These are phyloP conservation scores for Thelephora terrestris DNA, from an alignment of 1,284 basidiomycete genomes.

Conservation along the genomic window DNA sequence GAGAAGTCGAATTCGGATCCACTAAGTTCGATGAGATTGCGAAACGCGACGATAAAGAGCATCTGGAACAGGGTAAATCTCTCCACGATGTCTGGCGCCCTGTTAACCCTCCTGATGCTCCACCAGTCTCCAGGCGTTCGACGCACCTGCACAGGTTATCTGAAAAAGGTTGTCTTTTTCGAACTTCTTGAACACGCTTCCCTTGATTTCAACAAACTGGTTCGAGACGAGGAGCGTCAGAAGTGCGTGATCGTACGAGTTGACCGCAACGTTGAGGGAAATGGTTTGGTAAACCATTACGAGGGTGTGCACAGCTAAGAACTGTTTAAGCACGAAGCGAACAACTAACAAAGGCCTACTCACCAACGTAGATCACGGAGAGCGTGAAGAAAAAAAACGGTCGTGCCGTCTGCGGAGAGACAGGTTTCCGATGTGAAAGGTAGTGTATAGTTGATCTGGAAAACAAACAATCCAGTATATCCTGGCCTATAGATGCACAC, in stretches of 20 bases:
- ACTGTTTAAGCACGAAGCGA: background rate
- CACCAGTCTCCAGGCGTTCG: background rate
- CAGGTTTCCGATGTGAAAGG: constrained; percentile 50
- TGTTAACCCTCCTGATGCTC: background rate
- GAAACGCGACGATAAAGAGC: constrained; percentile 85
- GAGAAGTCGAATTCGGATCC: constrained; percentile 79
- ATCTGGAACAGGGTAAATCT: constrained; percentile 91
- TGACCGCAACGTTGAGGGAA: constrained; percentile 94
- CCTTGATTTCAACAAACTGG: constrained; percentile 99
- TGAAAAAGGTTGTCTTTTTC: constrained; percentile 99
- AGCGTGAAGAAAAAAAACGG: constrained; percentile 83
- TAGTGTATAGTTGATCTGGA: constrained; percentile 83
- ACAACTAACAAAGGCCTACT: constrained; percentile 18
- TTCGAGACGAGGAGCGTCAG: constrained; percentile 93
- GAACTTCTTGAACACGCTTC: constrained; percentile 98
- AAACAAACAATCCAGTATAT: constrained; percentile 94
- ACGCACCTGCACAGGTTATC: constrained; percentile 87
- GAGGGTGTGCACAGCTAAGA: constrained; percentile 77
- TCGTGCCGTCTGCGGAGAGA: constrained; percentile 56
- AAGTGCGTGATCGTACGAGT: constrained; percentile 95
- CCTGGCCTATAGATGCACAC: constrained; percentile 96
- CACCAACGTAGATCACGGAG: constrained; percentile 78
- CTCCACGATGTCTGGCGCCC: constrained; percentile 86
- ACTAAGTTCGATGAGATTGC: constrained; percentile 92
- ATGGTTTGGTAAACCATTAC: constrained; percentile 97